Evolutionary conservation across 1,284 basidiomycete genomes (phyloP), one percentile per base, ranked within the genome.

Genomic region (Papiliotrema nemorosa): DNA sequence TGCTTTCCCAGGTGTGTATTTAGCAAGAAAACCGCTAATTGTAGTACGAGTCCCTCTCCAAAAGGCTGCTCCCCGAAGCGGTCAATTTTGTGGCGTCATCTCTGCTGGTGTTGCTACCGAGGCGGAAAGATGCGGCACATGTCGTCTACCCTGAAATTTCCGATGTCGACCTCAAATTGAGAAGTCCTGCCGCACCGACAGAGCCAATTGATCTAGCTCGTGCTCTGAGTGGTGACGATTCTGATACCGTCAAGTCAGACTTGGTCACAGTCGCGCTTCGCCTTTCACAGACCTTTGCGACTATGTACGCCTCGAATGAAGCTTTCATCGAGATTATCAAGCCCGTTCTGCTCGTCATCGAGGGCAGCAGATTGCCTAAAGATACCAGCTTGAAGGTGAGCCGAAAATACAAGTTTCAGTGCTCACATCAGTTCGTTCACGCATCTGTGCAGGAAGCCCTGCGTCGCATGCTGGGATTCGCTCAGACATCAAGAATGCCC

Each of bases 21-120:
- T n/a, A n/a, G n/a, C n/a, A n/a, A n/a, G n/a, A n/a, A n/a, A n/a
- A n/a, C n/a, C n/a, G 14, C 12, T 40, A 16, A 24, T 45, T 20
- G 35, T 82, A 93, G 75, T 96, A 86, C 64, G 94, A 98, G 77
- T 70, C 76, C 24, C 74, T 88, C 39, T 93, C 90, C 14, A 90
- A 88, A 67, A 84, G 94, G 4, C 76, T 94, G 35, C 82, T 96
- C 3, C 96, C 96, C 0, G 96, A 99, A 72, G 88, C 82, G 2
- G 69, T 92, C 58, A 94, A 88, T 72, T 94, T 94, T 67, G 66
- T 90, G 29, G 76, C 84, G 16, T 86, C 86, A 53, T 70, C 83
- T 3, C 70, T 89, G 29, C 74, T 90, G 22, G 82, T 88, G 59
- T 80, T 97, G 9, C 80, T 85, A 0, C 88, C 87, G 0, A 67